phyloP scores from a whole-genome alignment of 2,329 filamentous ascomycete genomes.

The Fusarium buxicola region DNA sequence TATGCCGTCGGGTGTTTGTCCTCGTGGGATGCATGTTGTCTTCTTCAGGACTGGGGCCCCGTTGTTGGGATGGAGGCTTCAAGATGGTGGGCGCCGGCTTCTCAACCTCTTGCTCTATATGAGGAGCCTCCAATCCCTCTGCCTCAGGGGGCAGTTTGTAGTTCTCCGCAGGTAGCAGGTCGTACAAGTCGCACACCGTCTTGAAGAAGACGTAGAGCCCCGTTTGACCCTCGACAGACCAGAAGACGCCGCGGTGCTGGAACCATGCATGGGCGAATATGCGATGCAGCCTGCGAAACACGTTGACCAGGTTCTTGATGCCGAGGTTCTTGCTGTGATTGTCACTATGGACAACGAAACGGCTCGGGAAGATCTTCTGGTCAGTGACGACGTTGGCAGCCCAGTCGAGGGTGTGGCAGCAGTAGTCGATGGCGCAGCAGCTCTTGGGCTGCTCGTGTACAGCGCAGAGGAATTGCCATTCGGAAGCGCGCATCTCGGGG shows the following conservation, averaged over 20 bases:
- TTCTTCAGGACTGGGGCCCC: slow-evolving; percentile 53
- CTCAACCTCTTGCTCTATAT: slow-evolving; percentile 56
- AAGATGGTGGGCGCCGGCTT: slow-evolving; percentile 52
- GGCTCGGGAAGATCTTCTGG: slow-evolving; percentile 93
- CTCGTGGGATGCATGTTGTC: slow-evolving; percentile 65
- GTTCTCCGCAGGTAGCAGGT: slow-evolving; percentile 89
- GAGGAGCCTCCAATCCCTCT: slow-evolving; percentile 76
- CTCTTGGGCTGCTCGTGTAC: slow-evolving; percentile 97
- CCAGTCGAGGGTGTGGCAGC: slow-evolving; percentile 98
- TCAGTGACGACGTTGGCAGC: slow-evolving; percentile 94
- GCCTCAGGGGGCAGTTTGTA: slow-evolving; percentile 96
- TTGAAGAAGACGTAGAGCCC: slow-evolving; percentile 97
- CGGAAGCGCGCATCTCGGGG: slow-evolving; percentile 97
- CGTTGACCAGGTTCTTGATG: slow-evolving; percentile 89
- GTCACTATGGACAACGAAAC: slow-evolving; percentile 71
- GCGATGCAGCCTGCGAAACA: slow-evolving; percentile 92
- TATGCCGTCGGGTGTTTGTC: slow-evolving; percentile 84
- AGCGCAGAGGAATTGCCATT: slow-evolving; percentile 99
- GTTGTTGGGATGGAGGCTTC: slow-evolving; percentile 50
- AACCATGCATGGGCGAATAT: slow-evolving; percentile 99
- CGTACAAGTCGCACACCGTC: slow-evolving; percentile 93
- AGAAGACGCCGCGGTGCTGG: slow-evolving; percentile 94
- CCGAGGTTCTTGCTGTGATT: slow-evolving; percentile 72
- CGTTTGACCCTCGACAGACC: slow-evolving; percentile 90
- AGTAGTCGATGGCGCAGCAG: slow-evolving; percentile 99